Base-by-base conservation (phyloP, 192 early-diverging fungal species). In the Coemansia sp. region DNA sequence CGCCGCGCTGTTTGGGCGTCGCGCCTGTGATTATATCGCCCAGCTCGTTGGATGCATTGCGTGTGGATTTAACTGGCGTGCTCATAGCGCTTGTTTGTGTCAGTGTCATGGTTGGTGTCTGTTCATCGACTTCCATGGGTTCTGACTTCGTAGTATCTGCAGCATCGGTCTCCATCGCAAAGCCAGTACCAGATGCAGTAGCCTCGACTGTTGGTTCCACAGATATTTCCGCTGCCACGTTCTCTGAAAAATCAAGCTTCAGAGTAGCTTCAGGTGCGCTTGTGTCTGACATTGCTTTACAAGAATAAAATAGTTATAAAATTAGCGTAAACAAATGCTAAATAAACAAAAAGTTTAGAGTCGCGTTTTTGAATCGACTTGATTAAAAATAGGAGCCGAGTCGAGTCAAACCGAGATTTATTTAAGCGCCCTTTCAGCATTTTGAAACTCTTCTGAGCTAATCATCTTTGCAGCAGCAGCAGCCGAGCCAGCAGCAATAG, bases 1-100 rank as follows among this genome's bases (percentile, higher is more conserved):
- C 69, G 29, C 54, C 55, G 50, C 71, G 72, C 35, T 35, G 60
- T n/a, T 58, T 73, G 11, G 78, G 72, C 8, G 78, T 75, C 3
- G 78, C 78, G 10, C 78, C 72, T 6, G 56, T 37, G 47, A 80
- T 74, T 27, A 62, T 57, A 7, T 74, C 61, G 62, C 59, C 67
- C 41, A 74, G 62, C 38, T 12, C 3, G 17, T 25, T 26, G 29
- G 31, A 14, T 19, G 6, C 45, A 21, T 39, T 17, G 6, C 29
- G 11, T 52, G 35, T 11, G 19, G 48, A 14, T 2, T 52, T 66
- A 47, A 19, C 10, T 21, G 50, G 57, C 6, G 57, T 59, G 55
- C 31, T 4, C 57, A 59, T 43, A 5, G 19, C 19, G n/a, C 35
- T 23, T 39, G 22, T 7, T 14, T 59, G 22, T 17, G 57, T 39